Base-by-base conservation (phyloP, 352 stramenopile genomes). In the Globisporangium spinosum region DNA sequence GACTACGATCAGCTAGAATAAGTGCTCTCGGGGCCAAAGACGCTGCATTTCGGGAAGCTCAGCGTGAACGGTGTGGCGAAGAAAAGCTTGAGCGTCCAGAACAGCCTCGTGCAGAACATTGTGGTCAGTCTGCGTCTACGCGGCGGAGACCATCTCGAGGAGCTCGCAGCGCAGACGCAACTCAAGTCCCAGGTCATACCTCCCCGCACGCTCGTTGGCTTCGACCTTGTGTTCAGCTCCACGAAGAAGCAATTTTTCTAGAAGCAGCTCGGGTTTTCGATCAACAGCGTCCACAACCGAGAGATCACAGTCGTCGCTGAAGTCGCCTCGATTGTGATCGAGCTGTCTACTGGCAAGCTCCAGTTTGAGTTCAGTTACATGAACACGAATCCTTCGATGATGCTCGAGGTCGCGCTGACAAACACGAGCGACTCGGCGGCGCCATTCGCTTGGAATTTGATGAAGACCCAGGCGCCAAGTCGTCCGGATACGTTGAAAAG, bases 361-460 rank as follows among this genome's bases (percentile, higher is more conserved):
- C 57, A 73, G 17, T 93, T 98, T 57, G 74, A 89, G 23, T 98
- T 98, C 56, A 78, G 78, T 51, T 75, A 74, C 8, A 64, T 78
- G 0, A 79, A 92, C 58, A 72, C 84, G 15, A 84, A 70, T 47
- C 64, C 78, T 0, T 78, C 73, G 0, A 77, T 96, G 57, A 59
- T 74, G 22, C 73, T 86, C 27, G 80, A 93, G 4, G 64, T 98
- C 0, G 70, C 79, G 9, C 66, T 98, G 29, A 91, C 80, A 0
- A 98, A 98, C 71, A 94, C 92, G 2, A 96, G 94, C 51, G 96
- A 98, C 47, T 95, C 90, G 0, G 67, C 79, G 8, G 94, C 93
- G 7, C 74, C 90, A 5, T 98, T 97, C 67, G 34, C 75, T 15
- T 98, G 94, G 95, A 82, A 60, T 13, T 15, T 72, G 35, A 40